Base-by-base conservation (phyloP, 2,329 filamentous ascomycete genomes). In the Alternaria ethzedia region DNA sequence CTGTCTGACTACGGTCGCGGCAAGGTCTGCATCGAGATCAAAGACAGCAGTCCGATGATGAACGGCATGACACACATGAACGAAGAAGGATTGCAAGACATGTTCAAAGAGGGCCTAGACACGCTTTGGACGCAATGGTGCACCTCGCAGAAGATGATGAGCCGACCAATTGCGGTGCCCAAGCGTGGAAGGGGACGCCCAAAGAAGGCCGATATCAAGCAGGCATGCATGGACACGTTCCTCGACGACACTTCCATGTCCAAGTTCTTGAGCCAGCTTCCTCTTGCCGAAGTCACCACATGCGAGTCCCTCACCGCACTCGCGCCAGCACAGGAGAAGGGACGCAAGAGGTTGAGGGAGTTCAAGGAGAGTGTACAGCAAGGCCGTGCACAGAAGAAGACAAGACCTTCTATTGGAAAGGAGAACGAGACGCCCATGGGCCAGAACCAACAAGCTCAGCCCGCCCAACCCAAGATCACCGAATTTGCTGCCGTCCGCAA, bases 311-410 rank as follows among this genome's bases (percentile, higher is more conserved):
- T 86, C 12, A 76, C 80, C 26, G 87, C 86, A 59, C 82, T 86
- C 20, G 86, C 87, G 12, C 86, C 88, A 2, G 69, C 90, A 6
- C 82, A 90, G 26, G 84, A 86, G 52, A 91, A 89, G 73, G 91
- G 91, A 28, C 89, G 92, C 68, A 87, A 86, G 63, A 86, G 89
- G 8, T 83, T 94, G n/a, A 84, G 88, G 61, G 88, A 91, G 54
- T 83, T 94, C 69, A 92, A 90, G 78, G 84, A 85, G 52, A 87
- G 84, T 63, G 84, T 90, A n/a, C 71, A 75, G 43, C 72, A 79
- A 32, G 75, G 75, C 23, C 68, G 78, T 58, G 54, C 72, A 17
- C 68, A 72, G 62, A 78, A 79, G 67, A 75, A 76, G 66, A 61
- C 74, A 2, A 70, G 73, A 20, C 72, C 71, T 26, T 66, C 60